Evolutionary conservation across 2,329 filamentous ascomycete genomes (phyloP).

Genomic region (Cercospora sesami): DNA sequence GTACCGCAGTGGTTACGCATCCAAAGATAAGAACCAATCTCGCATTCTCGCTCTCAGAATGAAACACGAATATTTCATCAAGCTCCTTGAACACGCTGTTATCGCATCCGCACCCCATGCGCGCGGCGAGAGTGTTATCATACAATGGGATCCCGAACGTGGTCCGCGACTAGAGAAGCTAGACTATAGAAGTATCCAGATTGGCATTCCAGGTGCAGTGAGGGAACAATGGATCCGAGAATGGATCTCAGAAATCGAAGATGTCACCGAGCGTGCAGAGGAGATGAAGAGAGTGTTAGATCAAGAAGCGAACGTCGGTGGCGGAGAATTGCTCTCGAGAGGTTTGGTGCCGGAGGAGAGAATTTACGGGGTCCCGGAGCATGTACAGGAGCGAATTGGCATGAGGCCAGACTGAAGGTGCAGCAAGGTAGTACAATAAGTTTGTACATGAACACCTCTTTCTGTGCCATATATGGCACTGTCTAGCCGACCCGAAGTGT

Average conservation of each 20-base stretch:
- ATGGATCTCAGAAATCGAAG: conserved; percentile 13
- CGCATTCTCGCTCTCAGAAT: conserved; percentile 10
- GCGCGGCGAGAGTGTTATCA: conserved; percentile 4
- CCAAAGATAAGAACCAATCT: conserved; percentile 15
- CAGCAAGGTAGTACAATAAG: neutral
- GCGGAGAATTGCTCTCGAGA: neutral
- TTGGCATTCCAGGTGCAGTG: conserved; percentile 9
- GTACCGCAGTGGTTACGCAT: conserved; percentile 14
- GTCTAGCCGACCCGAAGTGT: neutral
- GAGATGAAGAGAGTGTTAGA: conserved; percentile 13
- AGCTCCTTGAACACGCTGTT: conserved; percentile 13
- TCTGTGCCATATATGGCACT: neutral
- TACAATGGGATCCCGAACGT: conserved; percentile 18
- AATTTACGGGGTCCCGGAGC: neutral
- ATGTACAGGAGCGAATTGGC: neutral
- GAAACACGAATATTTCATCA: conserved; percentile 12
- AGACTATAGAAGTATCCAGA: conserved; percentile 16
- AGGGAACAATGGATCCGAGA: conserved; percentile 13
- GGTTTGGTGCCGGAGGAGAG: conserved; percentile 2
- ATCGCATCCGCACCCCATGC: conserved; percentile 4
- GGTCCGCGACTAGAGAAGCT: conserved; percentile 12
- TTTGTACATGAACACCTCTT: neutral
- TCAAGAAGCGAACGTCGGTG: neutral
- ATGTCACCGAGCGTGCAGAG: conserved; percentile 8
- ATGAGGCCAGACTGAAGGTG: neutral